Evolutionary conservation across 1,139 yeast species (phyloP).

Genomic region (Magnusiomyces suaveolens): DNA sequence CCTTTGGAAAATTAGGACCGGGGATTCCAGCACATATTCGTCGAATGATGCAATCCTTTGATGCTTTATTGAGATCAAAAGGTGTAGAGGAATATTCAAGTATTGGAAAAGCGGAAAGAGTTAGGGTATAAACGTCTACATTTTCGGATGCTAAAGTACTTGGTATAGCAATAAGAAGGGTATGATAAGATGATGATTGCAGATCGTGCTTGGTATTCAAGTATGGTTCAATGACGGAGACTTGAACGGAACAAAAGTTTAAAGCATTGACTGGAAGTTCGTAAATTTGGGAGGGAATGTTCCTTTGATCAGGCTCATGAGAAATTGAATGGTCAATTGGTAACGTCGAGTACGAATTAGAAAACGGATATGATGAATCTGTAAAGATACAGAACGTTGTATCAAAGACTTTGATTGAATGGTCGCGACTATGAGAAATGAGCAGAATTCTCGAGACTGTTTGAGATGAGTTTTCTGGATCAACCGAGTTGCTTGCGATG

Average conservation of each 20-base stretch:
- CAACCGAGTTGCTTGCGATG: too few relatives aligned
- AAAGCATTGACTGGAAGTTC: slow-evolving; percentile 34
- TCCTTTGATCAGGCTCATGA: neutral
- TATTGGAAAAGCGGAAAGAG: slow-evolving; percentile 11
- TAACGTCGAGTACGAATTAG: neutral
- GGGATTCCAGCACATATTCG: neutral
- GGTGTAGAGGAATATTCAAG: neutral
- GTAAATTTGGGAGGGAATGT: slow-evolving; percentile 30
- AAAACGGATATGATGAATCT: too few relatives aligned
- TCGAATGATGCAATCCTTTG: neutral
- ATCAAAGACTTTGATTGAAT: slow-evolving; percentile 25
- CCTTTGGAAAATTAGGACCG: slow-evolving; percentile 1
- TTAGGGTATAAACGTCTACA: slow-evolving; percentile 29
- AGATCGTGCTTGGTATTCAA: neutral
- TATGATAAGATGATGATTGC: neutral
- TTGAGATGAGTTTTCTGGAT: neutral
- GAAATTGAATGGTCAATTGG: neutral
- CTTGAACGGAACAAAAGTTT: slow-evolving; percentile 32
- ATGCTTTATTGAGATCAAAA: neutral
- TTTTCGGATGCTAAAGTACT: slow-evolving; percentile 32
- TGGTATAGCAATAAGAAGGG: slow-evolving; percentile 29
- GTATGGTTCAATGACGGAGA: slow-evolving; percentile 12
- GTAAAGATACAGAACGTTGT: neutral
- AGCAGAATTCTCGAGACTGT: slow-evolving; percentile 10
- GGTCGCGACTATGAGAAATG: slow-evolving; percentile 36